Evolutionary conservation across 805 yeast genomes (phyloP).

Genomic region (Groenewaldozyma tartarivorans): DNA sequence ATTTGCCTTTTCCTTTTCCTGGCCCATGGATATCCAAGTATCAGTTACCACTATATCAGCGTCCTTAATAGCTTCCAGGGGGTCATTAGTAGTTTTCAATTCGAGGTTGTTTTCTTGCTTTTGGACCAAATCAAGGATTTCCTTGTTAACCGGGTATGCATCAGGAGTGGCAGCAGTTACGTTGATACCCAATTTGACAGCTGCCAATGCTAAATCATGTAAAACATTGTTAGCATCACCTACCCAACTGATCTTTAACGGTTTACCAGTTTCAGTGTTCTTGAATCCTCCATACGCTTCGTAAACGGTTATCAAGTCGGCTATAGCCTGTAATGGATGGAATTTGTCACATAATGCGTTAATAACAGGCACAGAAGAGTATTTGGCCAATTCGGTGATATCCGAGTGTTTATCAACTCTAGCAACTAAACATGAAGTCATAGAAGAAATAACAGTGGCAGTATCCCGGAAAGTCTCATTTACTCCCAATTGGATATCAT

Average conservation of each 20-base stretch:
- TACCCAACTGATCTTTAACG: slow-evolving; percentile 86
- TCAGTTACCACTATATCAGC: slow-evolving; percentile 89
- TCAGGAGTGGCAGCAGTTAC: slow-evolving; percentile 79
- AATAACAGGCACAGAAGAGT: slow-evolving; percentile 83
- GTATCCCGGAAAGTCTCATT: slow-evolving; percentile 89
- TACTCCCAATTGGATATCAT: slow-evolving; percentile 93
- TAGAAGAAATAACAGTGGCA: slow-evolving; percentile 79
- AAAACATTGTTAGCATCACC: slow-evolving; percentile 96
- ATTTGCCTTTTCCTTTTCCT: slow-evolving; percentile 65
- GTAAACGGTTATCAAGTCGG: slow-evolving; percentile 79
- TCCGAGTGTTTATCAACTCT: slow-evolving; percentile 82
- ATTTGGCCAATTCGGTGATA: slow-evolving; percentile 63
- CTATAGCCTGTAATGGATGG: slow-evolving; percentile 93
- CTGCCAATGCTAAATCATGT: slow-evolving; percentile 85
- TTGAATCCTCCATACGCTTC: slow-evolving; percentile 54
- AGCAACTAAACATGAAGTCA: slow-evolving; percentile 97
- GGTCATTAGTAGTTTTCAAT: slow-evolving; percentile 59
- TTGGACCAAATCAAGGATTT: slow-evolving; percentile 45
- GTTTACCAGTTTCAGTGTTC: slow-evolving; percentile 92
- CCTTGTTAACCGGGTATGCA: slow-evolving; percentile 53
- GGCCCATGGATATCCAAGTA: slow-evolving; percentile 97
- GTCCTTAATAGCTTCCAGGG: slow-evolving; percentile 57
- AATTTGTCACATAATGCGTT: slow-evolving; percentile 87
- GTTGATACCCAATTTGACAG: slow-evolving; percentile 72
- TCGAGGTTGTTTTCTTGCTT: slow-evolving; percentile 29